A percentile compares a stretch with the other conserved stretches of the same genome.
Evolutionary conservation across 805 yeast genomes (phyloP).

Genomic region (Candida multigemmis): DNA sequence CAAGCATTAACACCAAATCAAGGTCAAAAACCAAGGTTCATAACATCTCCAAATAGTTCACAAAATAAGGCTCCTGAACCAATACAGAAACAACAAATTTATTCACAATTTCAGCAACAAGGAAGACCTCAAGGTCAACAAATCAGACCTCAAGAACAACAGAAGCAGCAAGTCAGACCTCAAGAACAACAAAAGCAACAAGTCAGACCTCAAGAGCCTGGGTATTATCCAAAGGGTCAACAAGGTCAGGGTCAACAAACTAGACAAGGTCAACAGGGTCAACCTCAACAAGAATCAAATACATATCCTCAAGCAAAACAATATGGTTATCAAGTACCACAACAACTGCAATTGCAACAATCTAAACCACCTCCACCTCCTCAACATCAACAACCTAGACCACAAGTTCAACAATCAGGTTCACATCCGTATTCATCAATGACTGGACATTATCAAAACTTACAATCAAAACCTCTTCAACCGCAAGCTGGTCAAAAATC

Average conservation of each 20-base stretch:
- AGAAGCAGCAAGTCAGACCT: slow-evolving; percentile 4
- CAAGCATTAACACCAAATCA: too few relatives aligned
- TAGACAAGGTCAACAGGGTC: slow-evolving; percentile 4
- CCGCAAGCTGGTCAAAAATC: slow-evolving; percentile 3
- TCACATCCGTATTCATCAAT: slow-evolving; percentile 2
- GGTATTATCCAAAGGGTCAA: background rate
- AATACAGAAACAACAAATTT: slow-evolving; percentile 3
- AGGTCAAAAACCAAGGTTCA: slow-evolving; percentile 17
- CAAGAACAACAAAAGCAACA: slow-evolving; percentile 2
- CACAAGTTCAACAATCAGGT: background rate
- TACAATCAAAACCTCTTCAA: background rate
- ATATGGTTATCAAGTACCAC: slow-evolving; percentile 4
- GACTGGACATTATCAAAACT: background rate
- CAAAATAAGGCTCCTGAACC: slow-evolving; percentile 14
- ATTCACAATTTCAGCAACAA: slow-evolving; percentile 1
- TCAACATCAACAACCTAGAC: slow-evolving; percentile 6
- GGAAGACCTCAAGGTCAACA: background rate
- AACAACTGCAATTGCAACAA: slow-evolving; percentile 3
- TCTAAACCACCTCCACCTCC: slow-evolving; percentile 4
- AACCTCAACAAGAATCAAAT: slow-evolving; percentile 8
- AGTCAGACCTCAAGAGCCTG: slow-evolving; percentile 1
- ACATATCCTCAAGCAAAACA: slow-evolving; percentile 6
- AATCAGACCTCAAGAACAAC: slow-evolving; percentile 1
- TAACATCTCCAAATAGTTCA: slow-evolving; percentile 20
- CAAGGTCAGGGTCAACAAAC: slow-evolving; percentile 2